These are phyloP conservation scores for Salvia sclarea DNA, from an alignment of 305 asterid genomes.

Conservation along the genomic window DNA sequence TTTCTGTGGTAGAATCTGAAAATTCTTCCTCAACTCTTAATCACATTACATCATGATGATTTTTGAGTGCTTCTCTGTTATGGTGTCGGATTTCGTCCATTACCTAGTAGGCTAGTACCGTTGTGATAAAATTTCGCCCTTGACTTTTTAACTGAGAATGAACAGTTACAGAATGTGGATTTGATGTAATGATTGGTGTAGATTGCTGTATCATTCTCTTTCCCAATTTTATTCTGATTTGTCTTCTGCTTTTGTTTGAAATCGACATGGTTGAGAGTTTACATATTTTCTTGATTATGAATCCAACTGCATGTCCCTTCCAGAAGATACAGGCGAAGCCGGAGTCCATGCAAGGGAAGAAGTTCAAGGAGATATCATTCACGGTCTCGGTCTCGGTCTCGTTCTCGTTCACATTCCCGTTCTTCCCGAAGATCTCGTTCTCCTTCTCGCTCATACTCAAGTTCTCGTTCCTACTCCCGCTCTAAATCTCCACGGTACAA, in stretches of 20 bases:
- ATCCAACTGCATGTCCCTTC: conserved; percentile 3
- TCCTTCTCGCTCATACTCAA: conserved; percentile 44
- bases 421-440: conserved; percentile 44
- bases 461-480: conserved; percentile 57
- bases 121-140: background rate
- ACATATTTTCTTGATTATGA: background rate
- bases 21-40: background rate
- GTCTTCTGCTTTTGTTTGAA: background rate
- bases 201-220: background rate
- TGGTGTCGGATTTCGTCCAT: background rate
- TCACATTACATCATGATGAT: background rate
- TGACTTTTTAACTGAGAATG: background rate
- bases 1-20: background rate
- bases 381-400: conserved; percentile 51
- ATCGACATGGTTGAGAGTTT: background rate
- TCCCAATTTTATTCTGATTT: background rate
- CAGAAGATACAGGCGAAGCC: conserved; percentile 68
- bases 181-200: background rate
- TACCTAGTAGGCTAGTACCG: background rate
- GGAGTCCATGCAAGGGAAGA: conserved; percentile 69
- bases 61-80: background rate
- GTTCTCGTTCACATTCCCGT: conserved; percentile 46
- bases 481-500: conserved; percentile 73
- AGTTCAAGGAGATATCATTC: conserved; percentile 55
- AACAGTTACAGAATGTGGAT: background rate